phyloP scores from a whole-genome alignment of 148 eudicot species.

The Cornus controversa region DNA sequence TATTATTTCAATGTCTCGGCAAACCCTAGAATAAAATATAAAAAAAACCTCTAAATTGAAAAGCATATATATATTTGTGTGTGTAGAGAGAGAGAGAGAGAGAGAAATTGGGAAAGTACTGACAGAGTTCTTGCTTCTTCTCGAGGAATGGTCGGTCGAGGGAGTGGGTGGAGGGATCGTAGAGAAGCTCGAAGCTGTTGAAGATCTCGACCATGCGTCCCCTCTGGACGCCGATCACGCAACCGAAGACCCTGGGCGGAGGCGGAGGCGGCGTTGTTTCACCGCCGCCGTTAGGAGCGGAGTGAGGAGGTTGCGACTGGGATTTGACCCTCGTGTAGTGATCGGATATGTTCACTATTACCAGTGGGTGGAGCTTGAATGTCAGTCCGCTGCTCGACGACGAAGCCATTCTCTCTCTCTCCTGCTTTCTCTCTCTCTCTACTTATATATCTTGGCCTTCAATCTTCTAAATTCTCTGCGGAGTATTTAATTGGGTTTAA shows the following conservation, averaged over 20 bases:
- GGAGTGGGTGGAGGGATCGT: constrained; percentile 48
- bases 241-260: constrained; percentile 71
- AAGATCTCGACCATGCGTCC: constrained; percentile 95
- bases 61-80: background rate
- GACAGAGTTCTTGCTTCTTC: constrained; percentile 94
- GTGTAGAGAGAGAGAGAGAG: background rate
- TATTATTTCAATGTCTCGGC: background rate
- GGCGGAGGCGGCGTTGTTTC: constrained; percentile 13
- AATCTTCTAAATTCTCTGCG: too few species aligned
- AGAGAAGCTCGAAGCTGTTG: constrained; percentile 84
- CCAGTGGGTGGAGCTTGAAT: background rate
- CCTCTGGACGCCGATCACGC: constrained; percentile 77
- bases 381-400: background rate
- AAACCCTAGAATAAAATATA: background rate
- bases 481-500: background rate
- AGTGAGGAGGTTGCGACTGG: constrained; percentile 37
- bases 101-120: constrained; percentile 14
- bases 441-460: background rate
- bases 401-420: background rate
- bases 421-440: background rate
- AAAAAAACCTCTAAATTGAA: background rate
- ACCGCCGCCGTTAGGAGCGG: constrained; percentile 17
- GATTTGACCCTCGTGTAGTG: constrained; percentile 69
- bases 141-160: constrained; percentile 78
- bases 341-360: background rate